Evolutionary conservation across 257 asterid species (phyloP).

Genomic region (Pogostemon cablin): DNA sequence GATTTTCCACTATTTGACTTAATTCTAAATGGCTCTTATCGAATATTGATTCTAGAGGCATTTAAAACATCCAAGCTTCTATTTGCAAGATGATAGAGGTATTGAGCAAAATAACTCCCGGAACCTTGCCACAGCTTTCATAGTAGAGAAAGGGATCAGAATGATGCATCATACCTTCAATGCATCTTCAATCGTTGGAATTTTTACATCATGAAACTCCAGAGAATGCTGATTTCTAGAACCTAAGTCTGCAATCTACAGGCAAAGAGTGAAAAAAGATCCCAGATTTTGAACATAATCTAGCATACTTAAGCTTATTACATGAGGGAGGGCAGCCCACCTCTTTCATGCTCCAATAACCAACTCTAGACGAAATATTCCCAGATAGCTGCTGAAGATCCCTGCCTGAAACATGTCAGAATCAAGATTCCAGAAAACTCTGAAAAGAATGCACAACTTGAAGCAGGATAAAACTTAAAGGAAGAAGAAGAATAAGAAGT

Average conservation of each 20-base stretch:
- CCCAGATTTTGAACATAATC: constrained; percentile 32
- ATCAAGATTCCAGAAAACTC: constrained; percentile 64
- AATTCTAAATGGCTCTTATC: constrained; percentile 12
- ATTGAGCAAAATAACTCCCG: constrained; percentile 22
- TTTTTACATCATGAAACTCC: constrained; percentile 55
- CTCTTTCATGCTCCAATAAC: constrained; percentile 76
- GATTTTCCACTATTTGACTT: background rate
- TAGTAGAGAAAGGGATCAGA: constrained; percentile 22
- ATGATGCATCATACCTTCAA: constrained; percentile 54
- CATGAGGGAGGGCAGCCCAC: constrained; percentile 42
- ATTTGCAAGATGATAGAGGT: constrained; percentile 29
- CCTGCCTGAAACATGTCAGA: constrained; percentile 91
- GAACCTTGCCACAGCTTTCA: constrained; percentile 23
- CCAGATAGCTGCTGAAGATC: constrained; percentile 91
- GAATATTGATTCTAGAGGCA: constrained; percentile 26
- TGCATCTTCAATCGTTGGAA: constrained; percentile 87
- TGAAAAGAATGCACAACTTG: constrained; percentile 32
- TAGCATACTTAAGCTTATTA: constrained; percentile 20
- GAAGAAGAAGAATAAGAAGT: background rate
- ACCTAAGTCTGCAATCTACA: constrained; percentile 72
- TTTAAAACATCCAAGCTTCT: background rate
- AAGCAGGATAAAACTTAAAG: constrained; percentile 11
- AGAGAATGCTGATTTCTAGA: constrained; percentile 47
- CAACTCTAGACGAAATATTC: constrained; percentile 71
- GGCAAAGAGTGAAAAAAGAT: constrained; percentile 38